Conservation (phyloP, 768 basidiomycete species). For the Pulveroboletus sp. region DNA sequence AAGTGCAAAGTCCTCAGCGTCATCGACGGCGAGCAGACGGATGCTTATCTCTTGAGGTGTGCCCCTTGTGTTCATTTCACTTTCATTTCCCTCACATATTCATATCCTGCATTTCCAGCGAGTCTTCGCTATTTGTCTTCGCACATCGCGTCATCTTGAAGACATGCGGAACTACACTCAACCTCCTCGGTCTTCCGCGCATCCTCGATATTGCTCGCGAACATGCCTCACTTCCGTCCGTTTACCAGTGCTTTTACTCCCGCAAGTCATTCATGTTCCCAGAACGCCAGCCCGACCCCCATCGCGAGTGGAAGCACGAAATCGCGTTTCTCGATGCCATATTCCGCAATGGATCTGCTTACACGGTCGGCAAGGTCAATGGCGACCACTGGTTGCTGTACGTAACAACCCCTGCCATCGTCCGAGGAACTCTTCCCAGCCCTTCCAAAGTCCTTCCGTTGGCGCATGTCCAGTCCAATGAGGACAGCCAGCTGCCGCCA, state of each 20-base stretch:
- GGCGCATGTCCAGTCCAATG: conserved; percentile 12
- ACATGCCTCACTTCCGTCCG: conserved; percentile 59
- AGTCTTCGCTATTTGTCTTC: conserved; percentile 94
- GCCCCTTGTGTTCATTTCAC: conserved; percentile 21
- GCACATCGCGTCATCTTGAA: conserved; percentile 96
- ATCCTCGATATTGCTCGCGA: conserved; percentile 88
- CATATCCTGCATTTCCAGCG: conserved; percentile 47
- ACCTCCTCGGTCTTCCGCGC: conserved; percentile 89
- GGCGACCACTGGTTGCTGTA: conserved; percentile 99
- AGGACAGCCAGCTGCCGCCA: conserved; percentile 6
- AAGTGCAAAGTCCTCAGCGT: conserved; percentile 94
- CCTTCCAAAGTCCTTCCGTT: conserved; percentile 13
- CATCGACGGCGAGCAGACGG: conserved; percentile 82
- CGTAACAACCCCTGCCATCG: conserved; percentile 60
- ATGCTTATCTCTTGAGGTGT: conserved; percentile 95
- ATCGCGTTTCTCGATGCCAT: conserved; percentile 87
- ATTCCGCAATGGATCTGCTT: conserved; percentile 86
- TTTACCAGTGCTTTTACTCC: conserved; percentile 95
- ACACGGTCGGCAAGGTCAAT: conserved; percentile 96
- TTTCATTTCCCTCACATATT: conserved; percentile 1
- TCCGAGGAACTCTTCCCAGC: conserved; percentile 20
- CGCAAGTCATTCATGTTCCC: conserved; percentile 99
- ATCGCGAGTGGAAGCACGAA: conserved; percentile 91
- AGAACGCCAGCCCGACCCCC: conserved; percentile 88
- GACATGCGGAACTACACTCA: conserved; percentile 97